Conservation (phyloP, 2,329 filamentous ascomycete species). For the Cercospora sojina region DNA sequence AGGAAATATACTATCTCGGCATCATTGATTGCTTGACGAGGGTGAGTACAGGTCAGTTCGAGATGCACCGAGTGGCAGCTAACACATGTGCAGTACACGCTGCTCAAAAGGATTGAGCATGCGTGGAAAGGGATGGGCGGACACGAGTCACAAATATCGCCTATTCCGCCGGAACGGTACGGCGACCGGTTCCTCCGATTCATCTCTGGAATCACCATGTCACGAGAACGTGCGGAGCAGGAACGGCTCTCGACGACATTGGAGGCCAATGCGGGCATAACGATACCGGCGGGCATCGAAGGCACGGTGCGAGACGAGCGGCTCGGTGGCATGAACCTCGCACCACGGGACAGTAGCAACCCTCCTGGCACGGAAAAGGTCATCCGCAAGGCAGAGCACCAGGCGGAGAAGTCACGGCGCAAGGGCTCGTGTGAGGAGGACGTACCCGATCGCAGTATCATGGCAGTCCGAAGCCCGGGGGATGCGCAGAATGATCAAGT, state of each 20-base stretch:
- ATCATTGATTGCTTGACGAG: conserved; percentile 98
- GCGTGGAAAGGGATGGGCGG: conserved; percentile 92
- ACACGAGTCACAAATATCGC: conserved; percentile 84
- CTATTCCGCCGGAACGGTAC: conserved; percentile 84
- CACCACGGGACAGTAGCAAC: conserved; percentile 28
- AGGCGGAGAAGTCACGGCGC: conserved; percentile 58
- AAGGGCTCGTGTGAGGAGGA: conserved; percentile 52
- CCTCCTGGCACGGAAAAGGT: conserved; percentile 52
- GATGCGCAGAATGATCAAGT: conserved; percentile 57
- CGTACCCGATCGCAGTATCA: conserved; percentile 62
- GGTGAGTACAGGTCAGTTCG: conserved; percentile 59
- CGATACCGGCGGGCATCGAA: conserved; percentile 28
- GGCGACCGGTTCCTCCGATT: conserved; percentile 93
- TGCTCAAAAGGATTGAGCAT: conserved; percentile 91
- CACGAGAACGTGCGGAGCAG: conserved; percentile 72
- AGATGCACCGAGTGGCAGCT: not conserved
- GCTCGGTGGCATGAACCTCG: conserved; percentile 42
- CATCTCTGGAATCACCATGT: conserved; percentile 87
- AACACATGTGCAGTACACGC: conserved; percentile 66
- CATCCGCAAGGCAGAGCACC: conserved; percentile 60
- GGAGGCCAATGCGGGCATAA: conserved; percentile 23
- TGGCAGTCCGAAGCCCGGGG: conserved; percentile 57
- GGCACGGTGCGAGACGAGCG: conserved; percentile 39
- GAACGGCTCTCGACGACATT: conserved; percentile 39
- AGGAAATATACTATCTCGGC: conserved; percentile 96